These are phyloP conservation scores for Carex parvula DNA, from an alignment of 176 grass and related monocot genomes.

Conservation along the genomic window DNA sequence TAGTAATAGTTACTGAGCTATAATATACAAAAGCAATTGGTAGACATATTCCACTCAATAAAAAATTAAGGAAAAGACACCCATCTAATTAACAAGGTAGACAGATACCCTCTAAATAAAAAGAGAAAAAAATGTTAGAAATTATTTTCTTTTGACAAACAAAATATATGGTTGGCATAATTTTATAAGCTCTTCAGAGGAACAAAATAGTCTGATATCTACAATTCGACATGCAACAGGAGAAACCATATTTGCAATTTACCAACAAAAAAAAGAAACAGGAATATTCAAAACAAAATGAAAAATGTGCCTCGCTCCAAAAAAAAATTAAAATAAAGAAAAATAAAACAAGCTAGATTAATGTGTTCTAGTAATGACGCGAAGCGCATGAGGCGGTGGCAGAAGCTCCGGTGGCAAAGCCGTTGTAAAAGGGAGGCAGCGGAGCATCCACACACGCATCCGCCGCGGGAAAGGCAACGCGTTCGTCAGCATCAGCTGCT, in stretches of 20 bases:
- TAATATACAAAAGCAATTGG: too few species aligned
- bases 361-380: slow-evolving; percentile 5
- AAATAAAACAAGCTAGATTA: neutral
- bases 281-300: neutral
- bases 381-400: neutral
- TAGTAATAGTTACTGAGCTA: too few species aligned
- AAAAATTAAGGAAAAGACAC: too few species aligned
- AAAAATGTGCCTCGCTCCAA: neutral
- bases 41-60: too few species aligned
- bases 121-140: neutral
- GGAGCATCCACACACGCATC: slow-evolving; percentile 20
- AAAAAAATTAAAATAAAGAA: neutral
- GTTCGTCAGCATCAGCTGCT: neutral
- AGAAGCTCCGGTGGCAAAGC: neutral
- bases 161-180: neutral
- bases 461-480: slow-evolving; percentile 1
- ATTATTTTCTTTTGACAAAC: neutral
- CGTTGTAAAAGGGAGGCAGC: slow-evolving; percentile 24
- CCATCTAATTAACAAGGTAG: neutral
- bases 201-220: neutral
- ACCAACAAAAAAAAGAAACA: neutral
- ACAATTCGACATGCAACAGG: neutral
- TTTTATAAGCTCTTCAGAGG: neutral
- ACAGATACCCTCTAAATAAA: neutral
- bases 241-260: neutral